A percentile compares a stretch with the other conserved stretches of the same genome.
These are phyloP conservation scores for Penicillium canariense DNA, from an alignment of 495 filamentous ascomycete genomes.

Conservation along the genomic window DNA sequence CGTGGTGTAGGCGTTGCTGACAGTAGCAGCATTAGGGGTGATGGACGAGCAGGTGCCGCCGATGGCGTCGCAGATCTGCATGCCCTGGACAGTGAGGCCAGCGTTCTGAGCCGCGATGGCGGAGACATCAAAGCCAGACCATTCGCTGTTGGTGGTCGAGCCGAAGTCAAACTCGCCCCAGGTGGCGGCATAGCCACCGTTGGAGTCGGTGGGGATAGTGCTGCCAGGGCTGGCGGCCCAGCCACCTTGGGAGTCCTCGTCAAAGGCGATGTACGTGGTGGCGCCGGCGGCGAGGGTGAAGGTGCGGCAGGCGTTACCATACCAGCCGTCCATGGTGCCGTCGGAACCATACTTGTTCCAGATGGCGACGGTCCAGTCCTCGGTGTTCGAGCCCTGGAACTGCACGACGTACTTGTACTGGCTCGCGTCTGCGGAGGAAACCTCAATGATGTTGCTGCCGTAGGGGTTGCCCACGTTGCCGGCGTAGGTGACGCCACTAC, in stretches of 20 bases:
- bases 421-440: constrained; percentile 31
- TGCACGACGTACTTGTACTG: constrained; percentile 48
- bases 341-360: constrained; percentile 53
- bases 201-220: constrained; percentile 29
- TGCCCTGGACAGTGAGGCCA: constrained; percentile 30
- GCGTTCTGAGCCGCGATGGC: constrained; percentile 39
- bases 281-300: constrained; percentile 43
- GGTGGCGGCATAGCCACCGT: constrained; percentile 39
- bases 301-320: constrained; percentile 36
- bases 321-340: constrained; percentile 40
- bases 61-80: constrained; percentile 34
- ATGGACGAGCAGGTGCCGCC: constrained; percentile 33
- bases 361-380: constrained; percentile 44
- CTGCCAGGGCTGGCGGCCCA: constrained; percentile 34
- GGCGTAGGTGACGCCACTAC: constrained; percentile 34
- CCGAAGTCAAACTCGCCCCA: constrained; percentile 48
- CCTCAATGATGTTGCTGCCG: constrained; percentile 53
- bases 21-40: constrained; percentile 23
- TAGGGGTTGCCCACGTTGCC: constrained; percentile 52
- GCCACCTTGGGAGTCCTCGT: constrained; percentile 44
- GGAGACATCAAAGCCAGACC: constrained; percentile 45
- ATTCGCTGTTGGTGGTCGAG: constrained; percentile 32
- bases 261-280: constrained; percentile 46
- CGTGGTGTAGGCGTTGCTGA: constrained; percentile 38
- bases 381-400: constrained; percentile 39